Evolutionary conservation across 495 filamentous ascomycete genomes (phyloP), one percentile per base, ranked within the genome.

Genomic region (Penicillium simplicissimum): DNA sequence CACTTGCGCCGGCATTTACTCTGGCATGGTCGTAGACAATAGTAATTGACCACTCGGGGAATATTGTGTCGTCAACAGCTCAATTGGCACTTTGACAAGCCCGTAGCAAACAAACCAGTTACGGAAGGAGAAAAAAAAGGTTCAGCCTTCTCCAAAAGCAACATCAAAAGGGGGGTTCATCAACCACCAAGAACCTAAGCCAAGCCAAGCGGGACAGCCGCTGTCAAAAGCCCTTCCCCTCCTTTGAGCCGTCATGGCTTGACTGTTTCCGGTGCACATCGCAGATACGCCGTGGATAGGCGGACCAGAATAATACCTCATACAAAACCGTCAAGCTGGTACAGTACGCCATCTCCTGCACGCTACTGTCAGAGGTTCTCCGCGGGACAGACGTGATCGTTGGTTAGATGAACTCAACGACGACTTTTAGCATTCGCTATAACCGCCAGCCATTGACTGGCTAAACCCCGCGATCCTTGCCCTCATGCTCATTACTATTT

Each of bases 221-320:
- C 59, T 59, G 59, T 61, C 58, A 57, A 42, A 54, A 53, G 1
- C n/a, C 19, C 31, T 31, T 23, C n/a, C n/a, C 28, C 51, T 31
- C 45, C 14, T 54, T 23, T 34, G 38, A 63, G 25, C 34, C n/a
- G 40, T 55, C 28, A 10, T 51, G 47, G 40, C 42, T 59, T 61
- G 51, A 65, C 63, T 58, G 14, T 28, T 57, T 65, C 45, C 25
- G 58, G 62, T 11, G 42, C 5, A 45, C 36, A 25, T 58, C 59
- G 59, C 58, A 62, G 35, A 34, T 35, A 9, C 25, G 61, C 56
- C 52, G 61, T 59, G 61, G 61, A 45, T 14, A 45, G 17, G 17
- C 33, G 34, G 43, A 31, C 47, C 51, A 63, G 63, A 65, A 68
- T 68, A 68, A 68, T 68, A 59, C 66, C 66, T 68, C 66, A 68